Evolutionary conservation across 148 eudicot species (phyloP), one percentile per base, ranked within the genome.

Genomic region (Rhododendron mucronatum): DNA sequence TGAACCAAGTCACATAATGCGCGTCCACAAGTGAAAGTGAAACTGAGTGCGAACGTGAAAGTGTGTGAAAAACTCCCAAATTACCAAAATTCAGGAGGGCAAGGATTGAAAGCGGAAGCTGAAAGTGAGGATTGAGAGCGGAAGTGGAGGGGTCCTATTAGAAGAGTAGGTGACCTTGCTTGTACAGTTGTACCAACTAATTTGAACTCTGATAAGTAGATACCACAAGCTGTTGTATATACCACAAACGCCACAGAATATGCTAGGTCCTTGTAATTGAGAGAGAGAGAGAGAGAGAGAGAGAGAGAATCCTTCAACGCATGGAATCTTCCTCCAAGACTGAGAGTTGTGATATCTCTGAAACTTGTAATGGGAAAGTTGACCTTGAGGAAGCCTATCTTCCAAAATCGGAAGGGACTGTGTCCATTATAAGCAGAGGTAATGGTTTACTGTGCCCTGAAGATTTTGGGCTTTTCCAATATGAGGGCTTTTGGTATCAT

Each of bases 401-500:
- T 37, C 79, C 79, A 75, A 37, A 47, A 75, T 37, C 79, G n/a
- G 37, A 75, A 37, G 79, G n/a, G n/a, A 75, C 47, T 35, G n/a
- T 18, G 26, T 37, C 47, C 37, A 16, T 7, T 18, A 37, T 37
- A 14, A 8, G n/a, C 37, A 2, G 37, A 71, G 37, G 37, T 30
- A 71, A 71, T 26, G 75, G 75, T 69, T 69, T 69, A 28, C 35
- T 11, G 1, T 11, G 75, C 33, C 75, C 75, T 12, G 75, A 69
- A 69, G 75, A 28, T 69, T 69, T 69, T 26, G 75, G 75, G 45
- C 78, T 74, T 33, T 78, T 18, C 82, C 82, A 45, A 44, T 78
- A 78, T 78, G 57, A 78, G 47, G 82, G 53, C 82, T 78, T 78
- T 78, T 78, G 82, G 82, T 78, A 47, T 47, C 55, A 23, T 57